Evolutionary conservation across 371 early-diverging fungal species (phyloP), one percentile per base, ranked within the genome.

Genomic region (Mucor lusitanicus): DNA sequence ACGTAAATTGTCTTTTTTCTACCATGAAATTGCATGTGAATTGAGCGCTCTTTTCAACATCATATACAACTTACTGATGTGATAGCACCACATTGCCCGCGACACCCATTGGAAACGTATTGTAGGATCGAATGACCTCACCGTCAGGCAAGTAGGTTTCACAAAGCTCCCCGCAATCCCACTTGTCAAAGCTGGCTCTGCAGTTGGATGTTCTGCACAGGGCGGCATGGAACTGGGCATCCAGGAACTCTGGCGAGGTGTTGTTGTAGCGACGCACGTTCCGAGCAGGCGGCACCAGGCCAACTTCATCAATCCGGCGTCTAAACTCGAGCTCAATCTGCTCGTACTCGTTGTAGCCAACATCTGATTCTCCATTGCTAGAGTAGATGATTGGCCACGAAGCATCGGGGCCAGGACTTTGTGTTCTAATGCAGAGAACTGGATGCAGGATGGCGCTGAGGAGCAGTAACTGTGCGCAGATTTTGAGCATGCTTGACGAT

Each of bases 141-240:
- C 59, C 71, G 46, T 71, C 71, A 21, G 71, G 71, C 9, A 71
- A 64, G 15, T 60, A 28, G 1, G 54, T 21, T 8, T 39, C 21
- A 61, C 71, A 71, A 23, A 21, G 28, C 8, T 59, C 57, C 25
- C 53, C 53, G 55, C 71, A 71, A 61, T 71, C 71, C 71, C 71
- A 71, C 19, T 63, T 46, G 40, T 71, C 71, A n/a, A 60, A 28
- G 19, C 67, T 67, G 13, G 37, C 35, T 61, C 71, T 71, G 56
- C 71, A 71, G 23, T 67, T 67, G 27, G 60, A 50, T 40, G 71
- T 60, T 60, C 50, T 71, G 21, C 59, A n/a, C 6, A 69, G 19
- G 12, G 40, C 53, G n/a, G 69, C 37, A 37, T 69, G 53, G 3
- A 69, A 69, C 0, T 8, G 17, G 0, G 50, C 28, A 27, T 50